Base-by-base conservation (phyloP, 2,329 filamentous ascomycete species). In the Periconia digitata region DNA sequence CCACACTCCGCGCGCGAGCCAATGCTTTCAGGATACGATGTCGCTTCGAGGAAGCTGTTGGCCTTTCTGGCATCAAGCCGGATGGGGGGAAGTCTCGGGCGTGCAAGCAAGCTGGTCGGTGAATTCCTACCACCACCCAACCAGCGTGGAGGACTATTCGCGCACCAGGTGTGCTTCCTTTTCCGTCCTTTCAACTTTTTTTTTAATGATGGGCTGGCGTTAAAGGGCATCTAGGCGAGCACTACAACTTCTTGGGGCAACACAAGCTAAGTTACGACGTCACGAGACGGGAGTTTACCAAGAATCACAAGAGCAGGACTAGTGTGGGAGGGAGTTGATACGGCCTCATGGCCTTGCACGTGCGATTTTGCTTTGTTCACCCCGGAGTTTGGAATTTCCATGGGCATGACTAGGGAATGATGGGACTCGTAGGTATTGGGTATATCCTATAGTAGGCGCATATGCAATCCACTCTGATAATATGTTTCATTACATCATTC, bases 11-110 rank as follows among this genome's bases (percentile, higher is more conserved):
- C 37, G 65, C 66, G 2, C 58, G 65, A 40, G 54, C 56, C 43
- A 69, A 69, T 36, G 66, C 68, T 13, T 57, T 64, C 20, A 56
- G 59, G 15, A 21, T 66, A 15, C 56, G 65, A 29, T 67, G 64
- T 53, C 56, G 49, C 29, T 43, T 63, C 24, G 64, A 67, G 44
- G 57, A 44, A 22, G 51, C 53, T 7, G 40, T 57, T 5, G 56
- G 62, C 12, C 29, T 60, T 2, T 60, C 56, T 38, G 51, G 49
- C 27, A 51, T 46, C 34, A 37, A 35, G 7, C 17, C 18, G n/a
- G 17, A 40, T 3, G 51, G 49, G 16, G 53, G 56, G 47, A 46
- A 59, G 44, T 64, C 57, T 17, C 58, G 60, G 51, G 57, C 62
- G 12, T 67, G 64, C 41, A 29, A 48, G 42, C 39, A 41, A 18